Percentiles rank a stretch among this genome's conserved stretches.
phyloP scores from a whole-genome alignment of 2,329 filamentous ascomycete species.

The Elsinoe ampelina region DNA sequence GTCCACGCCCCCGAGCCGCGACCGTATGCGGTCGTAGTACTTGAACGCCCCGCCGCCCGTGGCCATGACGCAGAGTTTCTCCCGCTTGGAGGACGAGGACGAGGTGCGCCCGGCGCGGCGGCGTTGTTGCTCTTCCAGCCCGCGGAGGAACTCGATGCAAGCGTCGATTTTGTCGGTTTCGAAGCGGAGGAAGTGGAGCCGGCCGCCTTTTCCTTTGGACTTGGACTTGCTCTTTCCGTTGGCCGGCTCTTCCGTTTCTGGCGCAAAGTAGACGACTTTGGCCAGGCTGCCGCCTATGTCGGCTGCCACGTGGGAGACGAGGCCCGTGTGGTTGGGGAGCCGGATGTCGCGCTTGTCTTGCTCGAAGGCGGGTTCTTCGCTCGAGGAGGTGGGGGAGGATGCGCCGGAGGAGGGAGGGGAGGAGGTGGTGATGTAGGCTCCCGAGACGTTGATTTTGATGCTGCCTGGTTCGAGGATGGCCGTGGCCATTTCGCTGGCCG shows the following conservation, averaged over 20 bases:
- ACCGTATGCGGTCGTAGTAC: constrained; percentile 83
- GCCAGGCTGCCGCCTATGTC: constrained; percentile 96
- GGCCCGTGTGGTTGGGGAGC: constrained; percentile 87
- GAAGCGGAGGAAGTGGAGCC: constrained; percentile 90
- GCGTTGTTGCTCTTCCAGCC: constrained; percentile 70
- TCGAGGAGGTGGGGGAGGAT: constrained; percentile 21
- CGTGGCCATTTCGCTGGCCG: constrained; percentile 35
- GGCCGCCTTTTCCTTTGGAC: constrained; percentile 64
- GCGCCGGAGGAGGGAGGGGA: constrained; percentile 36
- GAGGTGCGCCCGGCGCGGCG: constrained; percentile 14
- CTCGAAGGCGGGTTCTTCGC: constrained; percentile 45
- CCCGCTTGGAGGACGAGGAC: constrained; percentile 19
- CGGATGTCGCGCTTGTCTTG: constrained; percentile 86
- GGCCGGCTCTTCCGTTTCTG: constrained; percentile 48
- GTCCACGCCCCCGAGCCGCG: constrained; percentile 74
- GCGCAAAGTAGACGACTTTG: constrained; percentile 95
- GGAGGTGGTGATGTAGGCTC: constrained; percentile 91
- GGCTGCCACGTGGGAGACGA: constrained; percentile 93
- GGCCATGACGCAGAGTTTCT: constrained; percentile 80
- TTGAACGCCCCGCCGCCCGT: constrained; percentile 95
- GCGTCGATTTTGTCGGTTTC: constrained; percentile 92
- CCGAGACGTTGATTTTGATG: constrained; percentile 92
- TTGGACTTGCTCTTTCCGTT: constrained; percentile 42
- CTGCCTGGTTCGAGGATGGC: constrained; percentile 53
- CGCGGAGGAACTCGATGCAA: constrained; percentile 83